Evolutionary conservation across 768 basidiomycete genomes (phyloP), one percentile per base, ranked within the genome.

Genomic region (Amyloporia xantha): DNA sequence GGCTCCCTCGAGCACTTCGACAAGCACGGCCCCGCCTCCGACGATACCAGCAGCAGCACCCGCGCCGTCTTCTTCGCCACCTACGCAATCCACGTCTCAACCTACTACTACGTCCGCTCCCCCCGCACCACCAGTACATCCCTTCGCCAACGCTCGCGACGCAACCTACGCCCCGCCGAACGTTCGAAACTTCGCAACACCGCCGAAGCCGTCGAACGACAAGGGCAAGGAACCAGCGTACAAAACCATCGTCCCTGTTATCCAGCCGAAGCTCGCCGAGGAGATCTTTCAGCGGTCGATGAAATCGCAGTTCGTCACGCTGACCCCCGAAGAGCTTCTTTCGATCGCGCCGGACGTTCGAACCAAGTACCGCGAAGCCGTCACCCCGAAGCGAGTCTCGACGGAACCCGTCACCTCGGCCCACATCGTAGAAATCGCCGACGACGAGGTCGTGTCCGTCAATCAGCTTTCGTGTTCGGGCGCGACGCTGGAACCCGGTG

Each of bases 171-270:
- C 36, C 2, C 42, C 44, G 23, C 25, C 47, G 19, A 2, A 52
- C 28, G 12, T 54, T 39, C 39, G 54, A 43, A 46, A 60, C 52
- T 42, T 51, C 52, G 41, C 48, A 33, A 5, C 52, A 49, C 26
- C 52, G 39, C 13, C 54, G 4, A 49, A 33, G 48, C 3, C 25
- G 21, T 36, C 33, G 5, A 5, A 19, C 7, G 26, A 19, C 3
- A 36, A 37, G 27, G 48, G 44, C 15, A 43, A 47, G 4, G 51
- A 52, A 4, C 40, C 51, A 4, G 51, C 51, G 1, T 52, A 52
- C 35, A 21, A 27, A 17, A 39, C 41, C 10, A 24, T 42, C 26
- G n/a, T 21, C 25, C 51, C 26, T 25, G 20, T 50, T 23, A 39
- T 44, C 37, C 33, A 50, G 36, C 24, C 49, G 4, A 36, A 45